These are phyloP conservation scores for Morella rubra DNA, from an alignment of 306 rosid species.

Conservation along the genomic window DNA sequence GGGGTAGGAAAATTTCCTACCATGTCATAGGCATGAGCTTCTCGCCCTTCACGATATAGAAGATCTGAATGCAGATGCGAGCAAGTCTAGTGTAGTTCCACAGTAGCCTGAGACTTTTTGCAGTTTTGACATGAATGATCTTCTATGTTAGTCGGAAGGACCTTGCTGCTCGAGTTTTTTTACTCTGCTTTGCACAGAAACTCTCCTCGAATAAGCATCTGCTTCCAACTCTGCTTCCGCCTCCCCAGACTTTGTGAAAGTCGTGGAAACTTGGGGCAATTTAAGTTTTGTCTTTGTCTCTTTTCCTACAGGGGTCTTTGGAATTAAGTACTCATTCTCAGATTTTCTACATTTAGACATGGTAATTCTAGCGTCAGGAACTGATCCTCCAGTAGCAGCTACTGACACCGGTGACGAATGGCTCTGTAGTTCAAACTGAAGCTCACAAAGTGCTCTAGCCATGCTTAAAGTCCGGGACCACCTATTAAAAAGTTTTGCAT, in stretches of 20 bases:
- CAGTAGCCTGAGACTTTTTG: conserved; percentile 2
- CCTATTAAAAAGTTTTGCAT: conserved; percentile 22
- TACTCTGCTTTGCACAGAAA: neutral
- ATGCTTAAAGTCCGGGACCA: conserved; percentile 56
- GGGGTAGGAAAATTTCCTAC: conserved; percentile 53
- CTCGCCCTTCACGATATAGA: conserved; percentile 14
- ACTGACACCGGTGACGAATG: neutral
- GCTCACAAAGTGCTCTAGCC: conserved; percentile 55
- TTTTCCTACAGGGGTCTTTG: conserved; percentile 42
- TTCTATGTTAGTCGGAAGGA: conserved; percentile 20
- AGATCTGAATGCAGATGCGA: neutral
- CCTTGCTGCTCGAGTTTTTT: neutral
- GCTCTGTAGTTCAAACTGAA: conserved; percentile 47
- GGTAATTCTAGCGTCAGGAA: neutral
- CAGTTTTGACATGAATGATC: conserved; percentile 12
- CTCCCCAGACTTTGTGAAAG: conserved; percentile 9
- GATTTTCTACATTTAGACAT: conserved; percentile 4
- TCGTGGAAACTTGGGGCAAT: conserved; percentile 12
- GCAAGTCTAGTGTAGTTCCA: conserved; percentile 3
- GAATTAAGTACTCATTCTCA: conserved; percentile 26
- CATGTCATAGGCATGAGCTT: conserved; percentile 9
- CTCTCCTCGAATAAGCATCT: conserved; percentile 11
- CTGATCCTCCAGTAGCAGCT: neutral
- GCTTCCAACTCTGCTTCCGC: conserved; percentile 27
- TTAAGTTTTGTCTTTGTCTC: conserved; percentile 23